Conservation (phyloP, 2,329 filamentous ascomycete species). For the Clonostachys chloroleuca region DNA sequence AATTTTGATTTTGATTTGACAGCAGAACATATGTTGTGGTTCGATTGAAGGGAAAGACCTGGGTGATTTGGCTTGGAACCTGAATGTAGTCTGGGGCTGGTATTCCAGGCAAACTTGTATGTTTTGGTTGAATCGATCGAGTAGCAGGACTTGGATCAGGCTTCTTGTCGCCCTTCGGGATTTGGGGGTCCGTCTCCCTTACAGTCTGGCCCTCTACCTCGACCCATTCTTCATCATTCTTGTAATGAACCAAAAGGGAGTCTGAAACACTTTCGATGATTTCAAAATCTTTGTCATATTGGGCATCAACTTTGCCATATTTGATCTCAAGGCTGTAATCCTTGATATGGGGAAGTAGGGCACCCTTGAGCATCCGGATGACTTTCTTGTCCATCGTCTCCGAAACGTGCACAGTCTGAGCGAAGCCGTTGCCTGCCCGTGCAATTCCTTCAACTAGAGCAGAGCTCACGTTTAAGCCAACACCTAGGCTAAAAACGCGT, state of each 20-base stretch:
- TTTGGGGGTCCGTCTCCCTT: not conserved
- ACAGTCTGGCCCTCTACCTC: conserved; percentile 38
- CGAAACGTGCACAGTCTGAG: conserved; percentile 55
- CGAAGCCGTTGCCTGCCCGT: conserved; percentile 49
- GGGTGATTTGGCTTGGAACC: conserved; percentile 57
- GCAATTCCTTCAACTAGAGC: conserved; percentile 50
- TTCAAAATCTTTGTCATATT: conserved; percentile 52
- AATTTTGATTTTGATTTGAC: conserved; percentile 35
- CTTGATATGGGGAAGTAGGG: conserved; percentile 60
- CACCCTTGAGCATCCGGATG: conserved; percentile 70
- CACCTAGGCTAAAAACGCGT: conserved; percentile 50
- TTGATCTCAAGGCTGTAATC: conserved; percentile 62
- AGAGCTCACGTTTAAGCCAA: conserved; percentile 45
- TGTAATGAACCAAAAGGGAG: conserved; percentile 20
- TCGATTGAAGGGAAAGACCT: conserved; percentile 63
- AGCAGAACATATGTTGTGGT: conserved; percentile 63
- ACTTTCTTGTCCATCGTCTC: conserved; percentile 68
- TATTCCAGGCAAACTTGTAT: conserved; percentile 46
- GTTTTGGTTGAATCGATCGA: conserved; percentile 24
- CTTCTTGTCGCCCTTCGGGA: conserved; percentile 31
- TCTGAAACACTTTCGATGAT: conserved; percentile 53
- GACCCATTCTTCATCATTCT: too few species aligned
- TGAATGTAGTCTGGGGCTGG: conserved; percentile 55
- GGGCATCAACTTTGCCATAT: conserved; percentile 27
- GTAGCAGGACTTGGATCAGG: conserved; percentile 15